Evolutionary conservation across 805 yeast species (phyloP), one percentile per base, ranked within the genome.

Genomic region (Grigorovia jiainica): DNA sequence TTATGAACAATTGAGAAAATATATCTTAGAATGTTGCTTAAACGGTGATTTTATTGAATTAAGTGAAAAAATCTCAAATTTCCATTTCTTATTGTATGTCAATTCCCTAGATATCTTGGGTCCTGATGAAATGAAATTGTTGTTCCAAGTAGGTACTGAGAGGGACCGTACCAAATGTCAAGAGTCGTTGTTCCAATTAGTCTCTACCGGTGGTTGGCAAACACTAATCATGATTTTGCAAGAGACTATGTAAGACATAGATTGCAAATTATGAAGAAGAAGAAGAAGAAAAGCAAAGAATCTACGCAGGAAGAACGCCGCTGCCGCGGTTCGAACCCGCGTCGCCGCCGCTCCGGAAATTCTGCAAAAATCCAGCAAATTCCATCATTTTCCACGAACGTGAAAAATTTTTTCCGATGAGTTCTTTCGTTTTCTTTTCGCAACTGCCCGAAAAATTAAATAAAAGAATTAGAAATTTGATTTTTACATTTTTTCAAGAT

Each of bases 161-260:
- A 19, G 30, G 13, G 41, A 38, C 4, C n/a, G 16, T 1, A 73
- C 72, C 4, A 74, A 73, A 41, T 73, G 71, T 41, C 68, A 73
- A 45, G 67, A 66, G 41, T 63, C 82, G 39, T 62, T 80, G 19
- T 78, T 80, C 38, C 54, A 57, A 46, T 42, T 62, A 16, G 43
- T 52, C 13, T 49, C 61, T 7, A 60, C 75, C 20, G 78, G 83
- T 0, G 92, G 92, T 1, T 87, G 95, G 95, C 82, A 79, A 68
- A 83, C 95, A 1, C 64, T 87, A 44, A 58, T 78, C 27, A 75
- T 87, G 32, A 76, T 78, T 34, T 54, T 70, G 23, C 63, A 63
- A 42, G 63, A 58, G 41, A 60, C 62, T 39, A 48, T 32, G 27
- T 47, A 27, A 24, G 7, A 3, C 8, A 5, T 2, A 5, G n/a